phyloP scores from a whole-genome alignment of 345 rosid species.

The Melaleuca quinquenervia region DNA sequence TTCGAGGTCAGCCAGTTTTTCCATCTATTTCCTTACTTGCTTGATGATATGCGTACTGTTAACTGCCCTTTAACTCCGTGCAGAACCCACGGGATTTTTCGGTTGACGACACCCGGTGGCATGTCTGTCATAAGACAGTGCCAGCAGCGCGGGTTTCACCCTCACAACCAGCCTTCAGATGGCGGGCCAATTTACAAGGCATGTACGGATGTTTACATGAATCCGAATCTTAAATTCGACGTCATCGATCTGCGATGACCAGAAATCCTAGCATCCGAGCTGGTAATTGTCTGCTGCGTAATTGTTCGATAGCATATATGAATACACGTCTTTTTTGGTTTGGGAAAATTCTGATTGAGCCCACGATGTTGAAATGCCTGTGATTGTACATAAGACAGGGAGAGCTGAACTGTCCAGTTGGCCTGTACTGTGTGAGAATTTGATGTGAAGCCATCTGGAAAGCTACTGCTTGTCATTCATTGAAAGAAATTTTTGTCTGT shows the following conservation, averaged over 20 bases:
- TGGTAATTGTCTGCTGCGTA: not conserved
- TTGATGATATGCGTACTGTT: not conserved
- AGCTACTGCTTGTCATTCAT: not conserved
- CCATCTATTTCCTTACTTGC: not conserved
- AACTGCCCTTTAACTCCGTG: not conserved
- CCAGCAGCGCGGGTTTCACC: constrained; percentile 85
- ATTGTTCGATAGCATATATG: not conserved
- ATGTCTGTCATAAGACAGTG: constrained; percentile 86
- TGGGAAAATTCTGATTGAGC: not conserved
- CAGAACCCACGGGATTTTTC: constrained; percentile 86
- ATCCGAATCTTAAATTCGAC: constrained; percentile 66
- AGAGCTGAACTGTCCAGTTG: not conserved
- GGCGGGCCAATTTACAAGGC: constrained; percentile 85
- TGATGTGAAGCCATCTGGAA: not conserved
- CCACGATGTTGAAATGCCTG: not conserved
- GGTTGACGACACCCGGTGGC: constrained; percentile 88
- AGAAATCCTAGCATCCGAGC: not conserved
- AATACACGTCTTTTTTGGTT: not conserved
- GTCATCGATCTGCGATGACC: constrained; percentile 80
- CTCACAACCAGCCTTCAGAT: constrained; percentile 62
- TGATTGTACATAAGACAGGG: not conserved
- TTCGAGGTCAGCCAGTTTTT: constrained; percentile 33
- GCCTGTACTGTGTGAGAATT: not conserved
- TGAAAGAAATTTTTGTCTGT: not conserved
- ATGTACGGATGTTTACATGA: constrained; percentile 85